Conservation (phyloP, 495 filamentous ascomycete species). For the Rhizodiscina lignyota region DNA sequence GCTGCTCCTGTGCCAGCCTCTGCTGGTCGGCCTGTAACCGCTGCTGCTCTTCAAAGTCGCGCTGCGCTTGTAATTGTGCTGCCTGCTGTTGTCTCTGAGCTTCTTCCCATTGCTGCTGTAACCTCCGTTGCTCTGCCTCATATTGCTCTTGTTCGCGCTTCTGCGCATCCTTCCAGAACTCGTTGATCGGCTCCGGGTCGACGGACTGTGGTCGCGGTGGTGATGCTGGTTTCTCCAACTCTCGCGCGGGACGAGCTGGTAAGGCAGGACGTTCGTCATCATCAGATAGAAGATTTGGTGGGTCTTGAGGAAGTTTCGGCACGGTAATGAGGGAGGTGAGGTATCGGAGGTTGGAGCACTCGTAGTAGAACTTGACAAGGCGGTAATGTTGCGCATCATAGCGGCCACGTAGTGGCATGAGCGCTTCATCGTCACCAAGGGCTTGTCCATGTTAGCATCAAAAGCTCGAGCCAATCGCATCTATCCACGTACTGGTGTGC, state of each 20-base stretch:
- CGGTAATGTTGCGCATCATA: slow-evolving; percentile 95
- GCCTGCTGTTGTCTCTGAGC: slow-evolving; percentile 67
- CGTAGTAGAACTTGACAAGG: slow-evolving; percentile 93
- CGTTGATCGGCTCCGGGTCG: slow-evolving; percentile 91
- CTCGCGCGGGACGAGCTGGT: slow-evolving; percentile 59
- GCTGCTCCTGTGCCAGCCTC: slow-evolving; percentile 73
- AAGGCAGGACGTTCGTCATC: slow-evolving; percentile 65
- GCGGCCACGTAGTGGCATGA: slow-evolving; percentile 69
- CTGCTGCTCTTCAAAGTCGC: slow-evolving; percentile 91
- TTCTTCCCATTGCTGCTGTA: slow-evolving; percentile 66
- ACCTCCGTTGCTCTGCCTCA: slow-evolving; percentile 74
- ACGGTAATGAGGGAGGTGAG: slow-evolving; percentile 91
- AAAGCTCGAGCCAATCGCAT: background rate
- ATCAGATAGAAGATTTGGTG: slow-evolving; percentile 72
- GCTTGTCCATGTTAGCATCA: slow-evolving; percentile 28
- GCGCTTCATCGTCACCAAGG: slow-evolving; percentile 88
- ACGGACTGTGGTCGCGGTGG: slow-evolving; percentile 34
- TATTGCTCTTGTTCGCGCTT: slow-evolving; percentile 82
- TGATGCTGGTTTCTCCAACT: slow-evolving; percentile 45
- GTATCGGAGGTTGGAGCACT: slow-evolving; percentile 94
- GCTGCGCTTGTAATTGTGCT: slow-evolving; percentile 64
- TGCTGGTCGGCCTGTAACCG: slow-evolving; percentile 77
- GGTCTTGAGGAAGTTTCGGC: slow-evolving; percentile 83
- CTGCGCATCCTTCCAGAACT: slow-evolving; percentile 95
- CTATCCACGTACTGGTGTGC: slow-evolving; percentile 61